These are phyloP conservation scores for Tetrahymena borealis DNA, from an alignment of 73 alveolate genomes.

Conservation along the genomic window DNA sequence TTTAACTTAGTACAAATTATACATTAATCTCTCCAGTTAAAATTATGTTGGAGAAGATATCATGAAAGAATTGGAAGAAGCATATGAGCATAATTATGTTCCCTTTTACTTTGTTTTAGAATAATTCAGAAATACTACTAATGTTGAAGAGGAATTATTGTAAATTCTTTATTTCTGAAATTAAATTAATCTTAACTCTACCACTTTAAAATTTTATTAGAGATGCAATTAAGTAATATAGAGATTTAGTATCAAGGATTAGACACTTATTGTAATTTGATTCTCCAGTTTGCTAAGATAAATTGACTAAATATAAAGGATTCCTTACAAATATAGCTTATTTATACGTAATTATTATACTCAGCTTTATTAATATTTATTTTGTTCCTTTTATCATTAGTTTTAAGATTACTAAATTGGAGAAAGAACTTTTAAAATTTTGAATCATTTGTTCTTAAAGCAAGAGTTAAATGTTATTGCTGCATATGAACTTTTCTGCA, in stretches of 20 bases:
- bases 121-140: not conserved
- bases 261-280: not conserved
- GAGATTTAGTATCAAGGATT: not conserved
- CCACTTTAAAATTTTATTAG: not conserved
- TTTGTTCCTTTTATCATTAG: not conserved
- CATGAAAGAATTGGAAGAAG: not conserved
- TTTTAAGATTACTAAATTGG: not conserved
- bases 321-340: not conserved
- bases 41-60: not conserved
- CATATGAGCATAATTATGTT: not conserved
- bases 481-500: not conserved
- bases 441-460: not conserved
- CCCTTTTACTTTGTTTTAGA: not conserved
- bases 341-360: not conserved
- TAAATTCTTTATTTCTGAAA: not conserved
- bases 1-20: not conserved
- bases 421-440: not conserved
- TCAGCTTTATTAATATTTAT: not conserved
- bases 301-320: not conserved
- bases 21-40: not conserved
- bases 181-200: not conserved
- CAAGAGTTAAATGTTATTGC: not conserved
- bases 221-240: not conserved
- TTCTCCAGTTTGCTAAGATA: not conserved
- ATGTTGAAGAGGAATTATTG: not conserved